A percentile compares a stretch with the other conserved stretches of the same genome.
Conservation (phyloP, 1,139 yeast species). For the Meyerozyma carpophila region DNA sequence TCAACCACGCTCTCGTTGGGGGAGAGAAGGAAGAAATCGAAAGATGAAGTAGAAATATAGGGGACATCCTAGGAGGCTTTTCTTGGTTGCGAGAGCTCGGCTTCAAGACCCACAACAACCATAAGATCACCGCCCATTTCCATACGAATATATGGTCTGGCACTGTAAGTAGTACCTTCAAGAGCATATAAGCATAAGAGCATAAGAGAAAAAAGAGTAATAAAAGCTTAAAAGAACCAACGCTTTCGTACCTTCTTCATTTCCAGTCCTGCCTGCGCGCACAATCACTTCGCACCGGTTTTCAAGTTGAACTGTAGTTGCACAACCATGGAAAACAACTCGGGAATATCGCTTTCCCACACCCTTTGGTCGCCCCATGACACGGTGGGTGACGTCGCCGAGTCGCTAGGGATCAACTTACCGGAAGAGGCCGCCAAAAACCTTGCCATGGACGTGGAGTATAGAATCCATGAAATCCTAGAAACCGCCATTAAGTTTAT, state of each 20-base stretch:
- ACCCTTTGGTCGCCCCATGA: constrained; percentile 98
- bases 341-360: constrained; percentile 62
- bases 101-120: too few species aligned
- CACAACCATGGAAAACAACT: constrained; percentile 4
- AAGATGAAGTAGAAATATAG: neutral
- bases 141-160: too few species aligned
- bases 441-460: constrained; percentile 97
- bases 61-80: too few species aligned
- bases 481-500: constrained; percentile 95
- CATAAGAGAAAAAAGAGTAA: too few species aligned
- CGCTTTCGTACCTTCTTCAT: neutral
- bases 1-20: constrained; percentile 26
- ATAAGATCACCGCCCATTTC: too few species aligned
- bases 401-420: constrained; percentile 75
- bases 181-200: too few species aligned
- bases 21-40: constrained; percentile 3
- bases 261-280: neutral
- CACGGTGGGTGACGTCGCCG: constrained; percentile 95
- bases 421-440: constrained; percentile 93
- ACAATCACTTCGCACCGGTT: neutral
- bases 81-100: too few species aligned
- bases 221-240: neutral
- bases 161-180: too few species aligned
- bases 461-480: constrained; percentile 88
- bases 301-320: neutral